A percentile compares a stretch with the other conserved stretches of the same genome.
phyloP scores from a whole-genome alignment of 805 yeast genomes.

The Ogataea corticis region DNA sequence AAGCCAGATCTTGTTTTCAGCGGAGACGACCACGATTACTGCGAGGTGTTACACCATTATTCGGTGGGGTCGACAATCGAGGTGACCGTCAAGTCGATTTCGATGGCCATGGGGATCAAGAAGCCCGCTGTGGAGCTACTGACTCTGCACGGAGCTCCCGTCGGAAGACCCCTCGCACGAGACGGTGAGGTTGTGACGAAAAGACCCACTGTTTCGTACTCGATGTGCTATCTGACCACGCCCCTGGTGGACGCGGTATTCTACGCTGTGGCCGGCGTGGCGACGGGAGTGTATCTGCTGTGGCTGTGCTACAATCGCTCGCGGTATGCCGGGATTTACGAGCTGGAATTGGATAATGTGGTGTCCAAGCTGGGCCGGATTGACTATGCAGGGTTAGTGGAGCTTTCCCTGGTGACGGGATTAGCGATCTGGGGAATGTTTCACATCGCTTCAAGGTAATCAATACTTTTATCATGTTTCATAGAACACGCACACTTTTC shows the following conservation, averaged over 20 bases:
- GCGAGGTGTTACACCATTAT: constrained; percentile 37
- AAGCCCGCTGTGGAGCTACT: constrained; percentile 86
- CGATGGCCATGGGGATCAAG: constrained; percentile 90
- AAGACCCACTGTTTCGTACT: constrained; percentile 32
- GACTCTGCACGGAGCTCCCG: constrained; percentile 43
- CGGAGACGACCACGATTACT: constrained; percentile 98
- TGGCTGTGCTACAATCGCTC: constrained; percentile 6
- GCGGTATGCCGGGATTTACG: constrained; percentile 10
- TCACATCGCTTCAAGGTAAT: too few relatives aligned
- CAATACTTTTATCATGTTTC: too few relatives aligned
- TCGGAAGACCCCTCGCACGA: constrained; percentile 4
- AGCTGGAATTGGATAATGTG: constrained; percentile 1
- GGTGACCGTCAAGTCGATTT: constrained; percentile 82
- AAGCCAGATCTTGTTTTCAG: constrained; percentile 73
- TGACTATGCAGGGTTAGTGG: constrained; percentile 2
- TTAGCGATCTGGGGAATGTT: constrained; percentile 12
- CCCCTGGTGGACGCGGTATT: constrained; percentile 44
- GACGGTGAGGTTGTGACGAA: constrained; percentile 3
- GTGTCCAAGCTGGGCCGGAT: constrained; percentile 3
- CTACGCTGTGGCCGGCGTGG: constrained; percentile 39
- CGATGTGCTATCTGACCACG: constrained; percentile 45
- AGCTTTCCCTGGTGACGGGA: constrained; percentile 12
- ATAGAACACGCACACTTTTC: too few relatives aligned
- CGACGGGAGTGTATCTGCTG: constrained; percentile 21
- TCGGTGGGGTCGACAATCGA: constrained; percentile 41